These are phyloP conservation scores for Plantago coronopus DNA, from an alignment of 305 asterid genomes.

Conservation along the genomic window DNA sequence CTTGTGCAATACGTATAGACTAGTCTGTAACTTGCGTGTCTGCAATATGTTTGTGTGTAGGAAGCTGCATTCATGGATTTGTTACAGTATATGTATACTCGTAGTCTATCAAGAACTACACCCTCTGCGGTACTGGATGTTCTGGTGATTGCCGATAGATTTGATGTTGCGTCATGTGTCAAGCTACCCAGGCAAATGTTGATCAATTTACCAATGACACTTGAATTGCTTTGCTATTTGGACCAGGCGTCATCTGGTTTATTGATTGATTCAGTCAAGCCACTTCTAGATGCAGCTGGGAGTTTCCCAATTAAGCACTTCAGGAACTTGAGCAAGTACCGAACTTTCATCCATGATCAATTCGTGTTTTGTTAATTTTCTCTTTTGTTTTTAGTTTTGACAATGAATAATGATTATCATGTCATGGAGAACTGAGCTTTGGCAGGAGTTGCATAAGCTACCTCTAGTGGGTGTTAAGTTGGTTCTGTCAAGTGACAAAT, in stretches of 20 bases:
- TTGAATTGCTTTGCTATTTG: constrained; percentile 80
- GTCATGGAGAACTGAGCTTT: constrained; percentile 37
- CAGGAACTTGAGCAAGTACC: constrained; percentile 67
- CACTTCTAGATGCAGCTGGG: constrained; percentile 84
- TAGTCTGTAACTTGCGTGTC: too few species aligned
- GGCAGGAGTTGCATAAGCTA: constrained; percentile 56
- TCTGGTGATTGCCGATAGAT: constrained; percentile 93
- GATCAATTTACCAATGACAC: constrained; percentile 78
- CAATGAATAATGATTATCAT: constrained; percentile 14
- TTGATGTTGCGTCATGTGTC: constrained; percentile 94
- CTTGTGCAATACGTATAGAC: too few species aligned
- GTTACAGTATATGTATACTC: constrained; percentile 86
- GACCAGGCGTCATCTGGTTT: constrained; percentile 85
- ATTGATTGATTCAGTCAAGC: constrained; percentile 92
- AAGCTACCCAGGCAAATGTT: constrained; percentile 71
- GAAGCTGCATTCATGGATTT: constrained; percentile 94
- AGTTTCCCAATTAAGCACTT: constrained; percentile 72
- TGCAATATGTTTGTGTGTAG: constrained; percentile 40
- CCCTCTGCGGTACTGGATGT: constrained; percentile 77
- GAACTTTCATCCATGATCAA: not conserved
- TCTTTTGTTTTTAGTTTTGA: not conserved
- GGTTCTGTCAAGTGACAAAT: constrained; percentile 54
- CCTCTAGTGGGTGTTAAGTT: constrained; percentile 72
- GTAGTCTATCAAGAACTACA: constrained; percentile 45
- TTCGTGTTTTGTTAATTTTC: not conserved